phyloP scores from a whole-genome alignment of 768 basidiomycete species.

The Russula olivacea region DNA sequence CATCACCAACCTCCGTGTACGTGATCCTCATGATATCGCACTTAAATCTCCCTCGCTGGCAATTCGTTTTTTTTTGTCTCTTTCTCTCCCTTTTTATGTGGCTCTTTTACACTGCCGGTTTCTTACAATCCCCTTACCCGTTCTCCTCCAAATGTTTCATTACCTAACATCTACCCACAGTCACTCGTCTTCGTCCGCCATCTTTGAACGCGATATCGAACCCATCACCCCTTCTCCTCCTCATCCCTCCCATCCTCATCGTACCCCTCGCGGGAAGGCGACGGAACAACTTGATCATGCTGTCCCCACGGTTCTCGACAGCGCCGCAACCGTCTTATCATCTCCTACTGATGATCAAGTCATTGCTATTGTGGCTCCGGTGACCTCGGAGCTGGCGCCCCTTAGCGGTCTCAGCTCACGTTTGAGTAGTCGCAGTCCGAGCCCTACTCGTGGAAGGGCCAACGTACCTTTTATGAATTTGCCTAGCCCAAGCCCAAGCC shows the following conservation, averaged over 20 bases:
- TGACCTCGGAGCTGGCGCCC: constrained; percentile 32
- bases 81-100: not conserved
- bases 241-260: constrained; percentile 55
- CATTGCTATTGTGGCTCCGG: constrained; percentile 59
- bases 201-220: constrained; percentile 90
- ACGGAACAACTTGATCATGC: constrained; percentile 70
- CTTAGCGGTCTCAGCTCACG: constrained; percentile 57
- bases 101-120: not conserved
- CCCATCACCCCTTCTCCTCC: constrained; percentile 43
- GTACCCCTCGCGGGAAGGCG: constrained; percentile 62
- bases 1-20: constrained; percentile 74
- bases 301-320: constrained; percentile 83
- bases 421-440: constrained; percentile 61
- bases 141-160: constrained; percentile 2
- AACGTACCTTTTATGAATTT: constrained; percentile 20
- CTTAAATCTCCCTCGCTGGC: constrained; percentile 2
- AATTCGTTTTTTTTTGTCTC: not conserved
- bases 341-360: constrained; percentile 40
- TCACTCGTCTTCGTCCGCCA: constrained; percentile 81
- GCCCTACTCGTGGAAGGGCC: constrained; percentile 43
- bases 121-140: not conserved
- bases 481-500: constrained; percentile 26
- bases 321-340: constrained; percentile 69
- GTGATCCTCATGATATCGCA: constrained; percentile 29
- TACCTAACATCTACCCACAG: constrained; percentile 26